Evolutionary conservation across 176 grass and related monocot genomes (phyloP).

Genomic region (Aegilops speltoides): DNA sequence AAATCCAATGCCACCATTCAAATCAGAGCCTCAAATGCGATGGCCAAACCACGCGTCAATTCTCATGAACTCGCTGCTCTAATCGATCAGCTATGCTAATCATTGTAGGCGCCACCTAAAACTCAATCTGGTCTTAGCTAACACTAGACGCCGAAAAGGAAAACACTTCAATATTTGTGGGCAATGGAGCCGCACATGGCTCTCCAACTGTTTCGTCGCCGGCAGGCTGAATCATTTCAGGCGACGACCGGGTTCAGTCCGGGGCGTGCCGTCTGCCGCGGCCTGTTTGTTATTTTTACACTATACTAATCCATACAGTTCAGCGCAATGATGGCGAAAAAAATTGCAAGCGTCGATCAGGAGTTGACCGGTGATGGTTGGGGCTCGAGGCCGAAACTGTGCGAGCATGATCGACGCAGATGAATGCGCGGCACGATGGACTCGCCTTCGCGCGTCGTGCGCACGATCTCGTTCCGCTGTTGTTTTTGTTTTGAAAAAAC

Average conservation of each 20-base stretch:
- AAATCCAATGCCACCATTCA: neutral
- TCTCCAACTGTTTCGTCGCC: neutral
- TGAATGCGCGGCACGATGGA: constrained; percentile 14
- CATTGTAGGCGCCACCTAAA: neutral
- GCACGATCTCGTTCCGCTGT: neutral
- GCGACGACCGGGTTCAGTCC: neutral
- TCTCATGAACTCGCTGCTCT: neutral
- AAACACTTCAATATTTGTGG: neutral
- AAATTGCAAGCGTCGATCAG: neutral
- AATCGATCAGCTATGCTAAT: neutral
- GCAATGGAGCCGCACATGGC: constrained; percentile 12
- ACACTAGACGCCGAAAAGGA: neutral
- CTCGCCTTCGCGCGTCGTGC: neutral
- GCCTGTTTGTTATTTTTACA: neutral
- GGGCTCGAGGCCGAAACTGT: neutral
- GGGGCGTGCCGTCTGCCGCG: neutral
- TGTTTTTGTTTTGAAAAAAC: too few species aligned
- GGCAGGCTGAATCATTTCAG: neutral
- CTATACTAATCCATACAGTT: neutral
- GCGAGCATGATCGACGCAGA: neutral
- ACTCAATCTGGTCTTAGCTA: constrained; percentile 2
- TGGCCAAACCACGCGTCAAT: too few species aligned
- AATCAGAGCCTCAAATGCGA: neutral
- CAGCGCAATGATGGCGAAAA: neutral
- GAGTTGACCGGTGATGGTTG: neutral